These are phyloP conservation scores for Pisolithus sp. DNA, from an alignment of 768 basidiomycete genomes.

Conservation along the genomic window DNA sequence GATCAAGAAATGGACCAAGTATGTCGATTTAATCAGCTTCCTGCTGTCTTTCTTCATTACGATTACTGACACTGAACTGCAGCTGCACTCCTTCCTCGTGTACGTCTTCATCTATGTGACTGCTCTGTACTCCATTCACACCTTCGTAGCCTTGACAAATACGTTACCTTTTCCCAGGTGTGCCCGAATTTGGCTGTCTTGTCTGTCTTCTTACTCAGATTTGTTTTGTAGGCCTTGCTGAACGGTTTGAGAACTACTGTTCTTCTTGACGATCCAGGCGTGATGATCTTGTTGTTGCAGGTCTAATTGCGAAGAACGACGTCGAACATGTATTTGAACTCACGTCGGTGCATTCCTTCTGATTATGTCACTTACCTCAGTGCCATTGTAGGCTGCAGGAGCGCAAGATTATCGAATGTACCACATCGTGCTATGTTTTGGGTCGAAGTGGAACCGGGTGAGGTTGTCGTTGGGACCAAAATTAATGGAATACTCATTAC, in stretches of 20 bases:
- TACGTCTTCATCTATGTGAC: constrained; percentile 23
- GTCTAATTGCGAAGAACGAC: constrained; percentile 20
- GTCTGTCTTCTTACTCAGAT: constrained; percentile 22
- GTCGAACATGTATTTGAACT: constrained; percentile 24
- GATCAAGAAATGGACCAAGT: constrained; percentile 46
- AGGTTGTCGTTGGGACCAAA: no score
- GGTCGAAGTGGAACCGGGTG: no score
- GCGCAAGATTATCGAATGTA: constrained; percentile 52
- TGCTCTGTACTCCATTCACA: constrained; percentile 29
- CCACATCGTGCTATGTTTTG: constrained; percentile 56
- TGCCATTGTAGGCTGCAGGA: constrained; percentile 34
- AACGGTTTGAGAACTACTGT: constrained; percentile 8
- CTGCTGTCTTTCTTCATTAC: background rate
- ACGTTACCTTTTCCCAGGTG: constrained; percentile 25
- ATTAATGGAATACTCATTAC: background rate
- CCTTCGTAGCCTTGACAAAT: constrained; percentile 35
- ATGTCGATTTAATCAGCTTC: background rate
- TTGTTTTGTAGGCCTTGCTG: constrained; percentile 14
- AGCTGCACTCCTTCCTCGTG: constrained; percentile 60
- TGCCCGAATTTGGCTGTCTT: constrained; percentile 24
- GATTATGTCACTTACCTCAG: constrained; percentile 10
- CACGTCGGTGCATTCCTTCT: constrained; percentile 8
- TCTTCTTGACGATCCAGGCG: background rate
- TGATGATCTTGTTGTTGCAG: constrained; percentile 4
- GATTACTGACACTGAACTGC: background rate